Evolutionary conservation across 495 filamentous ascomycete species (phyloP), one percentile per base, ranked within the genome.

Genomic region (Penicillium cataractarum): DNA sequence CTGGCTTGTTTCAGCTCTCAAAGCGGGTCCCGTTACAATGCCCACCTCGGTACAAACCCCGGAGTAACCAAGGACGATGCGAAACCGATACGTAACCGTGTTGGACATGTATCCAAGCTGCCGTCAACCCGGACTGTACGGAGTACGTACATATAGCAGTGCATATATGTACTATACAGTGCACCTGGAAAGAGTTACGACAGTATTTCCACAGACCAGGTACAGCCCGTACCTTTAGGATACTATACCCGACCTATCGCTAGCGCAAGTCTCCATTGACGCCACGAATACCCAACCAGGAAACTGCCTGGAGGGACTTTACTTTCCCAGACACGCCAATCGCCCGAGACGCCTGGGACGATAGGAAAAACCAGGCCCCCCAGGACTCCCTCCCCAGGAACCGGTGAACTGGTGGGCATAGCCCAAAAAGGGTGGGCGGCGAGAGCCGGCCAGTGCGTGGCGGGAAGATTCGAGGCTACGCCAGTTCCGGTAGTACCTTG

Each of bases 381-480:
- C 0, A 17, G 24, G n/a, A n/a, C n/a, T n/a, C n/a, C n/a, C n/a
- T n/a, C 48, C 24, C 48, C 10, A 31, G 26, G 26, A 51, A 17
- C 48, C 17, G 12, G 48, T 51, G 48, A 32, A 32, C 49, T 27
- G 26, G 26, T 19, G 49, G 49, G 13, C 49, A n/a, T 52, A 6
- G 24, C 15, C 26, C 19, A 2, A 7, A 2, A 7, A 10, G n/a
- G 1, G 15, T 39, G 13, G 15, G 35, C 35, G 35, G 35, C 35
- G 35, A 51, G 48, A 39, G 42, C 42, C 42, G 51, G 15, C 29
- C 51, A 54, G 51, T 54, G 51, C 51, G 51, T 54, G 51, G 51
- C 51, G 31, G 15, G 51, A 54, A 54, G 4, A 22, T 35, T 58
- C 33, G 27, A 60, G 40, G 60, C 37, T 65, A 65, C 59, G 52